Evolutionary conservation across 345 rosid genomes (phyloP), one percentile per base, ranked within the genome.

Genomic region (Conringia planisiliqua): DNA sequence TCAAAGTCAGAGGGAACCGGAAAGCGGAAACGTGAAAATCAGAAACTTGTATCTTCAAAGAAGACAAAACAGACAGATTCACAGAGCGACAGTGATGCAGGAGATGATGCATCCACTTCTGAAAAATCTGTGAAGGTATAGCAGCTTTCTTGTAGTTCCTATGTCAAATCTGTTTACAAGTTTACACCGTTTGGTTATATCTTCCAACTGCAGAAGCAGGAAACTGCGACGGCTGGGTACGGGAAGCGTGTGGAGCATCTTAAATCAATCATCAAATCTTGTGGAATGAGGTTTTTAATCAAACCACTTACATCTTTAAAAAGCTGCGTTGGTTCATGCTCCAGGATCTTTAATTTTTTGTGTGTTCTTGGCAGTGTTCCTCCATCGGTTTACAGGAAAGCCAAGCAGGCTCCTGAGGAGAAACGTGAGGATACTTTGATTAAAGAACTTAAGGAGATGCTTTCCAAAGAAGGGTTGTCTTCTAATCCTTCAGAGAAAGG

Each of bases 211-310:
- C 89, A 86, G 95, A 88, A 82, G 82, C 90, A 83, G 84, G 93
- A 88, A 76, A 78, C 82, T 71, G 56, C 84, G 14, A 82, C 86
- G 36, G 80, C 92, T 14, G 81, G 66, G 56, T 91, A 94, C 57
- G 98, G 97, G 40, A 94, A 83, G 79, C 83, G 54, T 0, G 98
- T 91, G 78, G 97, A 91, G 82, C 87, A 86, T 67, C 87, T 94
- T 7, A 94, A 87, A 84, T 83, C 95, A 63, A 73, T 89, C 57
- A 87, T 91, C 61, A 93, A 91, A 81, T 85, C 91, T 42, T 93
- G 95, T 42, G 97, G 87, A 52, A 87, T 89, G 90, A 85, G 97
- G 97, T 93, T 63, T 76, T 8, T 17, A 73, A 32, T 76, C 77
- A 59, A 48, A 67, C 73, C 47, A 24, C 3, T 44, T 43, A 42